phyloP scores from a whole-genome alignment of 2,329 filamentous ascomycete species.

The Pleoardoris graminearum region DNA sequence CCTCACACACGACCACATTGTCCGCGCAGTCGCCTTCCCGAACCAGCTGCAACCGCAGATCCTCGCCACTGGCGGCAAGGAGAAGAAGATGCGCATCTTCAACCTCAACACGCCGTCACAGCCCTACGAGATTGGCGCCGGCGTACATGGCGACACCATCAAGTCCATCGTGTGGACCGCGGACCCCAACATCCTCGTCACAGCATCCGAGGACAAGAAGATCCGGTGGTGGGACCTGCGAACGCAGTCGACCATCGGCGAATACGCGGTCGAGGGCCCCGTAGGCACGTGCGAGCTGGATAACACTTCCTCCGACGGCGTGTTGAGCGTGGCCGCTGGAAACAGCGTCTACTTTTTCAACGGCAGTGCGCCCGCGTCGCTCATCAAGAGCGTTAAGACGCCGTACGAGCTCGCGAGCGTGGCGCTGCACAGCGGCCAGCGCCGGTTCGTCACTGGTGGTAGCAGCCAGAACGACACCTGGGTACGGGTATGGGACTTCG shows the following conservation, averaged over 20 bases:
- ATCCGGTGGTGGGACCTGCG: conserved; percentile 94
- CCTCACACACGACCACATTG: conserved; percentile 91
- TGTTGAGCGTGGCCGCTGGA: conserved; percentile 89
- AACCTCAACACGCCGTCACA: conserved; percentile 71
- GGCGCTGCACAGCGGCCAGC: conserved; percentile 77
- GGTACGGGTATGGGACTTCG: conserved; percentile 92
- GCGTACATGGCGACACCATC: conserved; percentile 83
- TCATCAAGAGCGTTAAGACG: conserved; percentile 79
- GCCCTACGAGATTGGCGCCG: conserved; percentile 80
- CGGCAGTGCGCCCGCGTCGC: conserved; percentile 66
- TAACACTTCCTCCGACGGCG: conserved; percentile 66
- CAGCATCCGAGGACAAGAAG: conserved; percentile 86
- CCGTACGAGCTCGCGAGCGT: conserved; percentile 89
- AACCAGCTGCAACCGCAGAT: conserved; percentile 75
- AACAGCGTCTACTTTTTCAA: conserved; percentile 94
- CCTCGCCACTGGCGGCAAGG: conserved; percentile 89
- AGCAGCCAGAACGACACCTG: conserved; percentile 79
- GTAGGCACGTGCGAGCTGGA: conserved; percentile 89
- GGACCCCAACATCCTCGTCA: conserved; percentile 85
- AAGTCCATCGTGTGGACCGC: conserved; percentile 95
- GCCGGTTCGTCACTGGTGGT: conserved; percentile 87
- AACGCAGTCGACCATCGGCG: conserved; percentile 71
- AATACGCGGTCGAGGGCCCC: conserved; percentile 77
- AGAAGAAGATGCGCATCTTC: conserved; percentile 95
- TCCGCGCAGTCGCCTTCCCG: conserved; percentile 84